Evolutionary conservation across 176 grass and related monocot genomes (phyloP).

Genomic region (Carex myosuroides): DNA sequence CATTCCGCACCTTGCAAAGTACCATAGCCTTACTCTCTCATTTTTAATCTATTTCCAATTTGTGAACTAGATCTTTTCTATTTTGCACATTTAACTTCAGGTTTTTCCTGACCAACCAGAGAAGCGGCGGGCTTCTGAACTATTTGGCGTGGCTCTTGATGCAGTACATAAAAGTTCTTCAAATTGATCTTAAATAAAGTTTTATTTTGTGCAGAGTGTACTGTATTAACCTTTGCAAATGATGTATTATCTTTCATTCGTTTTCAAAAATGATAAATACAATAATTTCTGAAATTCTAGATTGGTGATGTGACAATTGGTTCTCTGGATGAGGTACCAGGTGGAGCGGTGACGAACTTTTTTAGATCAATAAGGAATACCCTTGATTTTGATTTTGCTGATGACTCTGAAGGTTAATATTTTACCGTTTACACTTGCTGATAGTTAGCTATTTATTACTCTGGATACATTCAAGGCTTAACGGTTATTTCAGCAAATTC

Average conservation of each 20-base stretch:
- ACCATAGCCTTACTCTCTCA: too few relatives aligned
- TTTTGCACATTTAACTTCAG: constrained; percentile 52
- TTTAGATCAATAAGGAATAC: constrained; percentile 87
- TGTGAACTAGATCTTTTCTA: neutral
- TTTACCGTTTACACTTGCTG: neutral
- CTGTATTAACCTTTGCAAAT: neutral
- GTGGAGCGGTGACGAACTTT: constrained; percentile 58
- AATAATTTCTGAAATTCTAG: constrained; percentile 35
- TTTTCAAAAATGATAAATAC: neutral
- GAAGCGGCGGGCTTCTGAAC: constrained; percentile 66
- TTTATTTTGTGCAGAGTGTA: neutral
- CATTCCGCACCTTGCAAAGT: too few relatives aligned
- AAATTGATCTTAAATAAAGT: neutral
- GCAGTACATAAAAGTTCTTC: constrained; percentile 32
- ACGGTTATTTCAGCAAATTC: neutral
- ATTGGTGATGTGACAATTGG: constrained; percentile 67
- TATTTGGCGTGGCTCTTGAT: constrained; percentile 75
- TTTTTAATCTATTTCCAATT: neutral
- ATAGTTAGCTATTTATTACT: neutral
- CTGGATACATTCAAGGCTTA: neutral
- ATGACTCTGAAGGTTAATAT: constrained; percentile 65
- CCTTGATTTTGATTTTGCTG: constrained; percentile 86
- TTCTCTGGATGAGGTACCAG: constrained; percentile 80
- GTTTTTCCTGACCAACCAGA: constrained; percentile 94
- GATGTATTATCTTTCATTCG: neutral